phyloP scores from a whole-genome alignment of 495 filamentous ascomycete genomes.

The Aspergillus nidulans region DNA sequence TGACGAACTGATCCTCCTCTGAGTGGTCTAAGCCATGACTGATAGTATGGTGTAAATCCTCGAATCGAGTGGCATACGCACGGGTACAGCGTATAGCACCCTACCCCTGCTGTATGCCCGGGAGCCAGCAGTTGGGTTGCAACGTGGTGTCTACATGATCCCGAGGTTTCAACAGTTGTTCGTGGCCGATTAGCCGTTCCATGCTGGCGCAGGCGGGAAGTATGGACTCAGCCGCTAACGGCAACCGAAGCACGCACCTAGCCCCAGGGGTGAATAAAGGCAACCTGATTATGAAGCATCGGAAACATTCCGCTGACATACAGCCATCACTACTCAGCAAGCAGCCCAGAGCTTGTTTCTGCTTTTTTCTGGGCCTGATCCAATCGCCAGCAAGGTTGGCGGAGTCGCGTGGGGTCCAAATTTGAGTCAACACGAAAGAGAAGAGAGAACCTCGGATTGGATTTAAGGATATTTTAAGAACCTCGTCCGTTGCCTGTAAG shows the following conservation, averaged over 20 bases:
- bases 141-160: not conserved
- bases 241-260: not conserved
- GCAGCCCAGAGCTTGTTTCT: not conserved
- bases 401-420: constrained; percentile 4
- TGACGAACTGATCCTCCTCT: not conserved
- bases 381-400: not conserved
- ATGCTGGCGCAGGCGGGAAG: not conserved
- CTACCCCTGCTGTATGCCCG: not conserved
- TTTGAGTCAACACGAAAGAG: not conserved
- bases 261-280: not conserved
- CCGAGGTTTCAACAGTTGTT: not conserved
- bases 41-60: too few relatives aligned
- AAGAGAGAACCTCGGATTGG: too few relatives aligned
- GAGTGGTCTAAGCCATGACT: too few relatives aligned
- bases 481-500: not conserved
- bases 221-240: not conserved
- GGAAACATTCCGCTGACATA: not conserved
- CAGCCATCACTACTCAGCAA: not conserved
- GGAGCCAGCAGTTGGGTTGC: not conserved
- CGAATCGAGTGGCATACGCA: not conserved
- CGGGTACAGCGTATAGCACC: not conserved
- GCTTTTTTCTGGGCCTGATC: not conserved
- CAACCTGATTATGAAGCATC: not conserved
- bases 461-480: not conserved
- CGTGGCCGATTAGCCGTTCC: not conserved